Evolutionary conservation across 1,284 basidiomycete genomes (phyloP).

Genomic region (Laetiporus sulphureus): DNA sequence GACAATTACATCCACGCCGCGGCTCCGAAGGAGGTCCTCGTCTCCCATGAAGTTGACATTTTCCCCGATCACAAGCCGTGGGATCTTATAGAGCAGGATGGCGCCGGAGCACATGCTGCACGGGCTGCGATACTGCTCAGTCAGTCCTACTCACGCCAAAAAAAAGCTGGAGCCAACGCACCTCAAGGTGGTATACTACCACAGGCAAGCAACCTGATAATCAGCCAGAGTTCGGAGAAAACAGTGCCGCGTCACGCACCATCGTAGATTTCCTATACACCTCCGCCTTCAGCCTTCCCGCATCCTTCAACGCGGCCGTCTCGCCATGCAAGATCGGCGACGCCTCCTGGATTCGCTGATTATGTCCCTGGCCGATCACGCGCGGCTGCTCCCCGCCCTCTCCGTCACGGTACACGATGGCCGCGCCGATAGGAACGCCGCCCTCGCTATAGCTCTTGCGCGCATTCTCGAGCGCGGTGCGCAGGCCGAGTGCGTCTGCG

Average conservation of each 20-base stretch:
- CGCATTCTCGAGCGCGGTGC: slow-evolving; percentile 36
- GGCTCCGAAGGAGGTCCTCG: slow-evolving; percentile 41
- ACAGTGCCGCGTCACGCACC: slow-evolving; percentile 30
- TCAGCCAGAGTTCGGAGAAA: neutral
- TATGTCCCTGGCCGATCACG: slow-evolving; percentile 42
- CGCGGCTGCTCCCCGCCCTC: slow-evolving; percentile 14
- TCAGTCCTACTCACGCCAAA: too few species aligned
- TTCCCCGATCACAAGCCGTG: slow-evolving; percentile 56
- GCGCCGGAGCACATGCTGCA: slow-evolving; percentile 61
- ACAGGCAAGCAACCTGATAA: neutral
- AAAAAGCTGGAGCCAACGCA: too few species aligned
- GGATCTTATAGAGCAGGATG: slow-evolving; percentile 51
- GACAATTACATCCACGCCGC: slow-evolving; percentile 49
- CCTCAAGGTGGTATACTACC: neutral
- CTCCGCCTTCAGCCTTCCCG: slow-evolving; percentile 36
- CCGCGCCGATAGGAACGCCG: slow-evolving; percentile 54
- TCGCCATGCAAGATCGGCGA: slow-evolving; percentile 53
- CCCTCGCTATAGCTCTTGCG: slow-evolving; percentile 38
- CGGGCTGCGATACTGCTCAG: too few species aligned
- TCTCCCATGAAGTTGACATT: slow-evolving; percentile 43
- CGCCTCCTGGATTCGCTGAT: slow-evolving; percentile 45
- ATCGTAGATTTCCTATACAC: slow-evolving; percentile 43
- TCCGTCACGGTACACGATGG: slow-evolving; percentile 30
- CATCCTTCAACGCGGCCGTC: slow-evolving; percentile 44
- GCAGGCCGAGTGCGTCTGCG: slow-evolving; percentile 16